A percentile compares a stretch with the other conserved stretches of the same genome.
Conservation (phyloP, 345 rosid genomes). For the Eucalyptus guilfoylei region DNA sequence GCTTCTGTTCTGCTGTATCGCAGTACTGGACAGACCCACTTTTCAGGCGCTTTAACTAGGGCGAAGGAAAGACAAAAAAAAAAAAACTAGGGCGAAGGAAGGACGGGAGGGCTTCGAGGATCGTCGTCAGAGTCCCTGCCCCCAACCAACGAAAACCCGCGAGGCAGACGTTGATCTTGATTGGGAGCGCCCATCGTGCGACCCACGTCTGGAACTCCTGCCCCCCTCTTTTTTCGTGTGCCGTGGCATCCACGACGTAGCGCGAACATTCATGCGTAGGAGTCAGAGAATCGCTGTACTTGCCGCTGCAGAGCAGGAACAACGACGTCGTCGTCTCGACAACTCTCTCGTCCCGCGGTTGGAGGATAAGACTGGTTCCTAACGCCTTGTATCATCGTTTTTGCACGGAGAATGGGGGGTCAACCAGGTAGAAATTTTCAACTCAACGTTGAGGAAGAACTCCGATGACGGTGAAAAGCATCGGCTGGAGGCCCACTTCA, state of each 20-base stretch:
- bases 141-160: background rate
- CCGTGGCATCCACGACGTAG: background rate
- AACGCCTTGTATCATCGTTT: background rate
- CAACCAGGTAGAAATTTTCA: background rate
- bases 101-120: background rate
- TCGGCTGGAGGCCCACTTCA: background rate
- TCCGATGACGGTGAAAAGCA: background rate
- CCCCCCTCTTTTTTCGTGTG: background rate
- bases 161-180: background rate
- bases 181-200: background rate
- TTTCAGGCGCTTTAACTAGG: background rate
- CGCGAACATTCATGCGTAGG: background rate
- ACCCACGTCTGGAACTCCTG: background rate
- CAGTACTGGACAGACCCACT: background rate
- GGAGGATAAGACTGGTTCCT: background rate
- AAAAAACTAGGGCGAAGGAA: background rate
- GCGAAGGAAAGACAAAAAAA: background rate
- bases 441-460: background rate
- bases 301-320: background rate
- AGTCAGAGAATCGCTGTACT: background rate
- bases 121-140: background rate
- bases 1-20: background rate
- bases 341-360: background rate
- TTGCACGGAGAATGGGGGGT: background rate
- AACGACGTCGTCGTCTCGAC: fast-evolving